These are phyloP conservation scores for Xylaria sp. DNA, from an alignment of 2,329 filamentous ascomycete genomes.

Conservation along the genomic window DNA sequence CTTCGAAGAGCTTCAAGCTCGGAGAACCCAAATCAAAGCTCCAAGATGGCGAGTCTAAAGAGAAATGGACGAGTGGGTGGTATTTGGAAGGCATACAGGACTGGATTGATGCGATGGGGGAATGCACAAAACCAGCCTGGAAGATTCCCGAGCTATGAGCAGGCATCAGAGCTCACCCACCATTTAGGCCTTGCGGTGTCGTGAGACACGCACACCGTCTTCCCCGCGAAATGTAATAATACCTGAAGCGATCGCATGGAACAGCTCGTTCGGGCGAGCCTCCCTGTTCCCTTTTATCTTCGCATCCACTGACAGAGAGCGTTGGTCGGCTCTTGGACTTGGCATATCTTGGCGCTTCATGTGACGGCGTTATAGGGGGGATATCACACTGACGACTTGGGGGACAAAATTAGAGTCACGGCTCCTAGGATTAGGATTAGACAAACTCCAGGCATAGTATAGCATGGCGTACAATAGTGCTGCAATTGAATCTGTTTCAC, in stretches of 20 bases:
- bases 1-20: constrained; percentile 57
- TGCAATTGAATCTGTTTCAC: constrained; percentile 23
- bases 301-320: constrained; percentile 25
- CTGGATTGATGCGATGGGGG: constrained; percentile 59
- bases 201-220: background rate
- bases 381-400: background rate
- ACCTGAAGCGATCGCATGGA: background rate
- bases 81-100: constrained; percentile 59
- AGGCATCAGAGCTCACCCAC: constrained; percentile 20
- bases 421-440: constrained; percentile 29
- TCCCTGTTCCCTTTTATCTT: background rate
- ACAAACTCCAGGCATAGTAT: constrained; percentile 30
- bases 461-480: constrained; percentile 29
- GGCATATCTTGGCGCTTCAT: constrained; percentile 32
- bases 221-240: constrained; percentile 21
- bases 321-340: constrained; percentile 26
- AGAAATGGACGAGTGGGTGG: constrained; percentile 58
- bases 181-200: background rate
- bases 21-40: constrained; percentile 53
- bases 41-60: constrained; percentile 47
- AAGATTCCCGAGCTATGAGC: constrained; percentile 50
- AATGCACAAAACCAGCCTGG: constrained; percentile 56
- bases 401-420: constrained; percentile 22
- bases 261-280: constrained; percentile 3
- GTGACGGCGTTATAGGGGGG: constrained; percentile 31